These are phyloP conservation scores for Cicer yamashitae DNA, from an alignment of 306 rosid genomes.

Conservation along the genomic window DNA sequence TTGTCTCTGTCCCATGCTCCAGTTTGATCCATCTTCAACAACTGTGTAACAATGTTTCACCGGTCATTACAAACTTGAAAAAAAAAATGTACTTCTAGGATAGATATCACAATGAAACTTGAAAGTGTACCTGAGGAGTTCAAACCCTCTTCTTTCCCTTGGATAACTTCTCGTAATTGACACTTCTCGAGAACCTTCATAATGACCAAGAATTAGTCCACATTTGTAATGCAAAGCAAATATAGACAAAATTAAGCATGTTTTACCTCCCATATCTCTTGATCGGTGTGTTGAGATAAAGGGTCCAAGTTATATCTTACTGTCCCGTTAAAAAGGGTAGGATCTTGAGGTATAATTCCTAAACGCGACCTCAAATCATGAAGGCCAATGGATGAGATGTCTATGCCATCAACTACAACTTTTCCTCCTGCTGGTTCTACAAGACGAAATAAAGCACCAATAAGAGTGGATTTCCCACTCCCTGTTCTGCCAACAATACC, in stretches of 20 bases:
- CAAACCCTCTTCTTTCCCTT: slow-evolving; percentile 58
- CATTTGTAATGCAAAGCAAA: not conserved
- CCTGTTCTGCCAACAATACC: slow-evolving; percentile 82
- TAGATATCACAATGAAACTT: not conserved
- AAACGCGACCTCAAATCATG: slow-evolving; percentile 76
- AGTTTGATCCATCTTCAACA: slow-evolving; percentile 75
- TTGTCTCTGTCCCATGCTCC: slow-evolving; percentile 88
- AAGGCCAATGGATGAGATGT: slow-evolving; percentile 73
- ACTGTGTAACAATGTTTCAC: slow-evolving; percentile 46
- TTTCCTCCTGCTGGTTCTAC: slow-evolving; percentile 73
- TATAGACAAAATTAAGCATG: not conserved
- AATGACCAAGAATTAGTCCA: not conserved
- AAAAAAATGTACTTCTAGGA: not conserved
- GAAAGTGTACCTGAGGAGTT: slow-evolving; percentile 59
- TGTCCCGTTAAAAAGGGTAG: slow-evolving; percentile 80
- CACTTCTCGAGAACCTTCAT: slow-evolving; percentile 74
- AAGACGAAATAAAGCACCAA: slow-evolving; percentile 70
- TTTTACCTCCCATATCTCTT: slow-evolving; percentile 81
- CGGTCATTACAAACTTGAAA: not conserved
- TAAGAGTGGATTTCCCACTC: slow-evolving; percentile 80
- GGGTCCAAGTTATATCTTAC: slow-evolving; percentile 80
- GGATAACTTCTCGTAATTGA: slow-evolving; percentile 66
- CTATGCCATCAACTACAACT: slow-evolving; percentile 68
- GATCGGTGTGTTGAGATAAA: slow-evolving; percentile 62
- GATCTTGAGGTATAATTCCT: slow-evolving; percentile 85